These are phyloP conservation scores for Cafeteria roenbergensis DNA, from an alignment of 108 stramenopile genomes.

Conservation along the genomic window DNA sequence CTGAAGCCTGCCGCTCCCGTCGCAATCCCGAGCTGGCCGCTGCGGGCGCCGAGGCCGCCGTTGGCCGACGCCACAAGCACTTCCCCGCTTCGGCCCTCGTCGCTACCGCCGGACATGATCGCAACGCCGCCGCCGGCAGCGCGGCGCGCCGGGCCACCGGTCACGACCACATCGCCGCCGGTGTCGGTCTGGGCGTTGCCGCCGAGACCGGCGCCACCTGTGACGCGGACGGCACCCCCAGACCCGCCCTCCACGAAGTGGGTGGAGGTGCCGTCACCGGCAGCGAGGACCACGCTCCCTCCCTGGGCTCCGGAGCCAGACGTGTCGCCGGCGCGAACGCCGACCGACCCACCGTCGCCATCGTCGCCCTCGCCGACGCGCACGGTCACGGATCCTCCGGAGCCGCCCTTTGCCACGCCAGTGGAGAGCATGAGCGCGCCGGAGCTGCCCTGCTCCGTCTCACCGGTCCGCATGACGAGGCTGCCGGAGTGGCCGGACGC, in stretches of 20 bases:
- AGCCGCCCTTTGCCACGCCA: constrained; percentile 26
- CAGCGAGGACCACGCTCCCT: constrained; percentile 29
- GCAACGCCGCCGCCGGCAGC: constrained; percentile 1
- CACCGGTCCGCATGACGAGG: constrained; percentile 30
- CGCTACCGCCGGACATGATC: constrained; percentile 1
- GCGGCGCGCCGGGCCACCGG: too few species aligned
- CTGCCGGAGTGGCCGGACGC: constrained; percentile 23
- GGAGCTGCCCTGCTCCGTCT: constrained; percentile 16
- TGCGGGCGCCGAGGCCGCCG: constrained; percentile 21
- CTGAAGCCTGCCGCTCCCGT: constrained; percentile 26
- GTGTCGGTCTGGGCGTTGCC: background rate
- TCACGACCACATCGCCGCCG: background rate
- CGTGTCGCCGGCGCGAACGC: constrained; percentile 21
- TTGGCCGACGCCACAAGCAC: constrained; percentile 9
- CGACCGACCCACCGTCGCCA: constrained; percentile 23
- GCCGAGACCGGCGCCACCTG: background rate
- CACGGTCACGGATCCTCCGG: constrained; percentile 28
- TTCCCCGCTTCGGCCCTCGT: constrained; percentile 8
- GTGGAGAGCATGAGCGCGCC: constrained; percentile 20
- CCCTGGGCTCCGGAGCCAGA: constrained; percentile 20
- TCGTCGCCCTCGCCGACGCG: constrained; percentile 24
- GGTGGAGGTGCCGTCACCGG: constrained; percentile 35
- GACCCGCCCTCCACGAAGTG: constrained; percentile 33
- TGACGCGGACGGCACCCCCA: constrained; percentile 23
- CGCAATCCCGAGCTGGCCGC: constrained; percentile 17